Percentiles rank a stretch among this genome's conserved stretches.
Evolutionary conservation across 306 rosid species (phyloP).

Genomic region (Vicia villosa): DNA sequence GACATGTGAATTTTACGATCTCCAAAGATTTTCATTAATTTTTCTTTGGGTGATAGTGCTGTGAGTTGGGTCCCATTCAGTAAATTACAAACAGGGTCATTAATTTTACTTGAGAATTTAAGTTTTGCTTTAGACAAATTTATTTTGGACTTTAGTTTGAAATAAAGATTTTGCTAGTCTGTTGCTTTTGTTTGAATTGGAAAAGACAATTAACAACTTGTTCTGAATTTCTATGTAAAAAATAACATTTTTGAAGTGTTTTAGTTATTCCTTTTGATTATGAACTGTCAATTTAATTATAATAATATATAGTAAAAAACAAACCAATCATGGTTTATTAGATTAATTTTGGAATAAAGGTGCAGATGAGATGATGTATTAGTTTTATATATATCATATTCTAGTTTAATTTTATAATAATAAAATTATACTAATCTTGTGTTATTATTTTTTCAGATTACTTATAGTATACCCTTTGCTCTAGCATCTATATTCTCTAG

Average conservation of each 20-base stretch:
- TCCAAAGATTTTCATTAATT: neutral
- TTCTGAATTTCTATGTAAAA: neutral
- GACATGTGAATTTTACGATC: constrained; percentile 36
- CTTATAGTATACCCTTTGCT: constrained; percentile 88
- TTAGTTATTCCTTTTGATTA: constrained; percentile 21
- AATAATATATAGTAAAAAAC: neutral
- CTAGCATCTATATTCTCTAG: constrained; percentile 80
- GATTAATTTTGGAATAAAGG: neutral
- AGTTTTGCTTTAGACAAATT: constrained; percentile 2
- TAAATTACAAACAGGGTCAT: neutral
- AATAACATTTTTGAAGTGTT: neutral
- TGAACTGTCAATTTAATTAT: constrained; percentile 8
- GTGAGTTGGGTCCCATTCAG: neutral
- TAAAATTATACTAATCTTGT: constrained; percentile 26
- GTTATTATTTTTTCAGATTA: constrained; percentile 55
- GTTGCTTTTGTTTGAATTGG: constrained; percentile 35
- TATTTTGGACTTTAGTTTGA: constrained; percentile 12
- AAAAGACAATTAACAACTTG: constrained; percentile 21
- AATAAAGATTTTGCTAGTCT: constrained; percentile 7
- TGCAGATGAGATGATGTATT: neutral
- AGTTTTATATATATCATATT: constrained; percentile 1
- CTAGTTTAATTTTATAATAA: constrained; percentile 15
- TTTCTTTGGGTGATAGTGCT: constrained; percentile 17
- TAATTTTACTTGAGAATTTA: neutral
- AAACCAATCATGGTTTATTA: neutral